phyloP scores from a whole-genome alignment of 352 stramenopile genomes.

The Blastocystis sp. region DNA sequence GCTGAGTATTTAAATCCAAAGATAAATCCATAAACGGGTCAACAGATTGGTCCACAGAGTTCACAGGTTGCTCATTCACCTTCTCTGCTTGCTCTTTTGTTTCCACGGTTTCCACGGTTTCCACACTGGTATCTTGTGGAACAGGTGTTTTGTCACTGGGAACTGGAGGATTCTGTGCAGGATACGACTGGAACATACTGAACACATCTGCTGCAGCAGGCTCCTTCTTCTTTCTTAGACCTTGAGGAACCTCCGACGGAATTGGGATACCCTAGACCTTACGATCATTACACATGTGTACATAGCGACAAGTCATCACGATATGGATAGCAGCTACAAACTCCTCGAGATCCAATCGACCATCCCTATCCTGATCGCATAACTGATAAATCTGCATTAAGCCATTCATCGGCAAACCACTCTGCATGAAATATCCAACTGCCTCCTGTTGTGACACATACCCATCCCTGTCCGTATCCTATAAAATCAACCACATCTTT shows the following conservation, averaged over 20 bases:
- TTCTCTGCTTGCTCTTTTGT: neutral
- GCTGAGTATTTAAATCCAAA: no score
- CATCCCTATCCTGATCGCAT: slow-evolving; percentile 52
- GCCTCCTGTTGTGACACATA: slow-evolving; percentile 26
- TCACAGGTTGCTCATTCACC: neutral
- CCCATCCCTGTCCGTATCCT: slow-evolving; percentile 42
- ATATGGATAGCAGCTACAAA: slow-evolving; percentile 44
- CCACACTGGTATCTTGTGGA: neutral
- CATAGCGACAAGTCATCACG: slow-evolving; percentile 47
- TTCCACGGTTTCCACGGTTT: neutral
- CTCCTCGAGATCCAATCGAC: slow-evolving; percentile 1
- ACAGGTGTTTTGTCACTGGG: neutral
- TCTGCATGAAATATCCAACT: slow-evolving; percentile 41
- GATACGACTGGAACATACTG: neutral
- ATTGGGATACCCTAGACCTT: slow-evolving; percentile 46
- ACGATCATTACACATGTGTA: neutral
- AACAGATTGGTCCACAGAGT: neutral
- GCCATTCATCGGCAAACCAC: neutral
- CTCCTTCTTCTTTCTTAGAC: neutral
- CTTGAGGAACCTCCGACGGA: neutral
- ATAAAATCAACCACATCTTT: neutral
- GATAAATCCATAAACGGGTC: neutral
- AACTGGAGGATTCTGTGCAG: neutral
- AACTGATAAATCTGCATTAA: slow-evolving; percentile 28
- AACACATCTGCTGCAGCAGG: neutral